Evolutionary conservation across 2,329 filamentous ascomycete species (phyloP).

Genomic region (Exserohilum rostratum): DNA sequence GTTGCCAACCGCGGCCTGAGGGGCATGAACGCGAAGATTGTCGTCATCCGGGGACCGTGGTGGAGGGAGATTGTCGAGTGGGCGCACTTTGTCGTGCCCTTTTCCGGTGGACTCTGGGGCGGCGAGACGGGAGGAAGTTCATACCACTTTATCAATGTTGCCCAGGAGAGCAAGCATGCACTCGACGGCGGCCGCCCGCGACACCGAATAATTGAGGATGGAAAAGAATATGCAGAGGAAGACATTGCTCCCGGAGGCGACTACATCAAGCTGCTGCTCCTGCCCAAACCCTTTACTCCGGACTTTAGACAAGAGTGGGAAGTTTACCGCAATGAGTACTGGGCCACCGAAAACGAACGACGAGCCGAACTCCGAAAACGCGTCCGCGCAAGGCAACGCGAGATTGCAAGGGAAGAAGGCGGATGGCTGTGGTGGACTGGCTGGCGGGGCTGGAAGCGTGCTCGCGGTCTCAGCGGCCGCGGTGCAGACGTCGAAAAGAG

Average conservation of each 20-base stretch:
- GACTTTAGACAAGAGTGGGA: constrained; percentile 98
- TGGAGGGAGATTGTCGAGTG: constrained; percentile 78
- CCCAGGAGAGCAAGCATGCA: constrained; percentile 40
- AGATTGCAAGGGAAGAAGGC: constrained; percentile 70
- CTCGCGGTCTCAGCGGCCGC: constrained; percentile 34
- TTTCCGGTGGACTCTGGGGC: constrained; percentile 54
- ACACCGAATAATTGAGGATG: constrained; percentile 60
- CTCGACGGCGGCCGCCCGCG: constrained; percentile 33
- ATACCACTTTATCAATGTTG: constrained; percentile 78
- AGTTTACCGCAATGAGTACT: constrained; percentile 89
- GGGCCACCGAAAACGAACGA: constrained; percentile 94
- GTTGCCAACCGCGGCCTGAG: constrained; percentile 88
- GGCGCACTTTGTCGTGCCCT: constrained; percentile 77
- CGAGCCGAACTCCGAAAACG: constrained; percentile 74
- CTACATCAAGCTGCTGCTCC: constrained; percentile 84
- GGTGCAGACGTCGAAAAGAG: constrained; percentile 41
- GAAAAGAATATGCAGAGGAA: constrained; percentile 74
- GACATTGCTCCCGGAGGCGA: constrained; percentile 90
- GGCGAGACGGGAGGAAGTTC: constrained; percentile 64
- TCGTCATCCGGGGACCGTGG: constrained; percentile 82
- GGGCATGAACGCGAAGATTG: constrained; percentile 94
- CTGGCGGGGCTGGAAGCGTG: constrained; percentile 62
- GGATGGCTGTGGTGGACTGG: constrained; percentile 88
- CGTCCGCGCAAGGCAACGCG: constrained; percentile 70
- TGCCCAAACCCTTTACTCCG: constrained; percentile 93